Evolutionary conservation across 176 grass and related monocot genomes (phyloP).

Genomic region (Oryza australiensis): DNA sequence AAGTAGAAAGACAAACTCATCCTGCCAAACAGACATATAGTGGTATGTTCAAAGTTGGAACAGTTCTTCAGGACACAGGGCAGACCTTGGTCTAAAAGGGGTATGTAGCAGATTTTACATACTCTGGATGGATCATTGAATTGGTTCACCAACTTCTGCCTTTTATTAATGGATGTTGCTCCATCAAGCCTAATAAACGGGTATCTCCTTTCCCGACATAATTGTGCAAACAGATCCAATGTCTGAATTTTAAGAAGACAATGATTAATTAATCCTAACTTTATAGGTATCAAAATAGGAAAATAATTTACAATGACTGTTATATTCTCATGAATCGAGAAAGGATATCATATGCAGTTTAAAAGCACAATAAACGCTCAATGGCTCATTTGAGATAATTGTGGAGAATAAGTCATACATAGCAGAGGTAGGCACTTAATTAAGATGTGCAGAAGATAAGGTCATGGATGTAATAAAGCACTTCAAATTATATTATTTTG

Average conservation of each 20-base stretch:
- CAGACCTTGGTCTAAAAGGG: not conserved
- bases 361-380: not conserved
- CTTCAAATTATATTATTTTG: not conserved
- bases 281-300: slow-evolving; percentile 23
- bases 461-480: not conserved
- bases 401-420: slow-evolving; percentile 9
- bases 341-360: not conserved
- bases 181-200: slow-evolving; percentile 91
- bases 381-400: not conserved
- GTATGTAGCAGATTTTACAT: slow-evolving; percentile 9
- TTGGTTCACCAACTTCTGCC: slow-evolving; percentile 89
- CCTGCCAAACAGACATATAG: slow-evolving; percentile 58
- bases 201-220: slow-evolving; percentile 96
- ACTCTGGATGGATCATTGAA: slow-evolving; percentile 95
- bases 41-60: slow-evolving; percentile 22
- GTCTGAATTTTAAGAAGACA: slow-evolving; percentile 55
- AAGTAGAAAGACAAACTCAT: slow-evolving; percentile 89
- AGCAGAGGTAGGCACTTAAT: not conserved
- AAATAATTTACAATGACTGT: not conserved
- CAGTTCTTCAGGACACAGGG: slow-evolving; percentile 18
- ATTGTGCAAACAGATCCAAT: slow-evolving; percentile 90
- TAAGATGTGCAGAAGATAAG: slow-evolving; percentile 31
- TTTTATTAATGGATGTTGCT: slow-evolving; percentile 93
- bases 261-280: slow-evolving; percentile 30
- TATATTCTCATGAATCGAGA: slow-evolving; percentile 30